A percentile compares a stretch with the other conserved stretches of the same genome.
Conservation (phyloP, 2,329 filamentous ascomycete species). For the Coniochaeta ligniaria region DNA sequence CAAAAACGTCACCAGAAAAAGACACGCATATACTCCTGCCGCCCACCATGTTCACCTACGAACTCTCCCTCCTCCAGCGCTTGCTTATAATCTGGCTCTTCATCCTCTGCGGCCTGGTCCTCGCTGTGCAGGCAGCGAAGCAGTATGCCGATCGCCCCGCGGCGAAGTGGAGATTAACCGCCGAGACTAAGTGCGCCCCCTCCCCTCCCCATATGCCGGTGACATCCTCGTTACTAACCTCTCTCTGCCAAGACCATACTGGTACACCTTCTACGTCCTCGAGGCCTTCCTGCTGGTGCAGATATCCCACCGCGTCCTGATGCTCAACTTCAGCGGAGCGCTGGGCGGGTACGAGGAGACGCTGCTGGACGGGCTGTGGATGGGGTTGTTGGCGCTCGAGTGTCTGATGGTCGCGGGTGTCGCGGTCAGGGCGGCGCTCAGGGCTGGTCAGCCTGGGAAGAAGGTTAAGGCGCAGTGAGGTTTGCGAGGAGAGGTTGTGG, state of each 20-base stretch:
- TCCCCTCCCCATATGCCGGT: background rate
- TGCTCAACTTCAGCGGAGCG: slow-evolving; percentile 9
- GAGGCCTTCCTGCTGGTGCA: slow-evolving; percentile 13
- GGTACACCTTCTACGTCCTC: slow-evolving; percentile 14
- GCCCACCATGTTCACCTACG: slow-evolving; percentile 6
- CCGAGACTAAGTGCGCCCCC: background rate
- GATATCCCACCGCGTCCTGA: slow-evolving; percentile 9
- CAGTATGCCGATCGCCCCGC: slow-evolving; percentile 9
- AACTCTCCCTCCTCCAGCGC: slow-evolving; percentile 12
- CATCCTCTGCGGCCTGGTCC: slow-evolving; percentile 10
- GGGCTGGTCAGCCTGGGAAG: slow-evolving; percentile 1
- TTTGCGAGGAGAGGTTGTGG: background rate
- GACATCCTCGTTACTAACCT: background rate
- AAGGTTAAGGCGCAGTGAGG: background rate
- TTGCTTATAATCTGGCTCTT: slow-evolving; percentile 14
- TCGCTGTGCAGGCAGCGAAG: slow-evolving; percentile 11
- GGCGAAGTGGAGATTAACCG: background rate
- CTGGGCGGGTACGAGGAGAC: slow-evolving; percentile 18
- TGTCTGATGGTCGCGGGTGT: slow-evolving; percentile 19
- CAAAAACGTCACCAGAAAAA: background rate
- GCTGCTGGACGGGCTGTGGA: slow-evolving; percentile 21
- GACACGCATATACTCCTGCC: background rate
- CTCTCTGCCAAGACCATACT: slow-evolving; percentile 8
- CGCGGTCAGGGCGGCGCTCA: slow-evolving; percentile 6
- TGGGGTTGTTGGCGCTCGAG: slow-evolving; percentile 19